Conservation (phyloP, 257 asterid genomes). For the Nicotiana obtusifolia region DNA sequence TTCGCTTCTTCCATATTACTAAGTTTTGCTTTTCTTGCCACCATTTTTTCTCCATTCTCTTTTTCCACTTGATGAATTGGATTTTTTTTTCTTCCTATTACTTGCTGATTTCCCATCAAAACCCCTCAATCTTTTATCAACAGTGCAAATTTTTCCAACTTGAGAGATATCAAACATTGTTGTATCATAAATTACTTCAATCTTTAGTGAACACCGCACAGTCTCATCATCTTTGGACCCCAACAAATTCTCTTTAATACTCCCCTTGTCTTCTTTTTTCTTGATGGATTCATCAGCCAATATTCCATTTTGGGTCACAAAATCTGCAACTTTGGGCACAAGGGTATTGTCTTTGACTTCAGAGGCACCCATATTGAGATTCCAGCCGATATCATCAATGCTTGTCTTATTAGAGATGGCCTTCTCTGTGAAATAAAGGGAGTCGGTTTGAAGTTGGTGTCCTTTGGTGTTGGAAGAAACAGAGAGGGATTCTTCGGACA, state of each 20-base stretch:
- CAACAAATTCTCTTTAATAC: too few relatives aligned
- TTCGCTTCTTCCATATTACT: conserved; percentile 18
- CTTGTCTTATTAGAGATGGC: neutral
- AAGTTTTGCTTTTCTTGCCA: conserved; percentile 29
- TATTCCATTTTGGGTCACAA: too few relatives aligned
- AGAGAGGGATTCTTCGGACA: neutral
- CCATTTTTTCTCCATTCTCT: neutral
- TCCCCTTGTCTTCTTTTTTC: too few relatives aligned
- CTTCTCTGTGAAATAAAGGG: neutral
- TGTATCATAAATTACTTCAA: conserved; percentile 35
- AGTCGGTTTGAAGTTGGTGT: neutral
- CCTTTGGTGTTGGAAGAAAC: too few relatives aligned
- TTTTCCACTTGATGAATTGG: neutral
- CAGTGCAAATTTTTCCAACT: conserved; percentile 1
- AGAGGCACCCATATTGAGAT: neutral
- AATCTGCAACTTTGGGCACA: neutral
- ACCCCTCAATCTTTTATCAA: neutral
- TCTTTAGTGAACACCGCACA: conserved; percentile 23
- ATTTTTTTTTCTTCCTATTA: conserved; percentile 9
- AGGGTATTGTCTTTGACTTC: neutral
- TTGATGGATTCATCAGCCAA: too few relatives aligned
- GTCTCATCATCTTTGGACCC: neutral
- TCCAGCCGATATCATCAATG: neutral
- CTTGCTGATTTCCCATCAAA: neutral
- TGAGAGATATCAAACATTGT: conserved; percentile 22